Percentiles rank a stretch among this genome's conserved stretches.
These are phyloP conservation scores for Neurospora sp. DNA, from an alignment of 495 filamentous ascomycete genomes.

Conservation along the genomic window DNA sequence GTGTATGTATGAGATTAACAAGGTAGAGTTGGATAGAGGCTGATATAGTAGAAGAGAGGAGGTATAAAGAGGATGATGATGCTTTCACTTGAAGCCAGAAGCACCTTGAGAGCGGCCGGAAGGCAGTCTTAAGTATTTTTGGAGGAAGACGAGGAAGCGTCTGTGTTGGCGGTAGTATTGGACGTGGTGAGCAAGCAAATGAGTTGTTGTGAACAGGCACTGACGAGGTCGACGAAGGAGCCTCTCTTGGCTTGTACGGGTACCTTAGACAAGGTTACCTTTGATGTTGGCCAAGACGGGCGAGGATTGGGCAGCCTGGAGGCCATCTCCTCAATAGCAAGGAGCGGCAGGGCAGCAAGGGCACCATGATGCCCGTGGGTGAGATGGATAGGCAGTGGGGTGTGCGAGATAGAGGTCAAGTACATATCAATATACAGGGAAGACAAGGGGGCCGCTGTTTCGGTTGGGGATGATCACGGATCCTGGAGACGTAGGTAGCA, in stretches of 20 bases:
- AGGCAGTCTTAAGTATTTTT: neutral
- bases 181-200: neutral
- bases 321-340: neutral
- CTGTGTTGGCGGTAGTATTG: neutral
- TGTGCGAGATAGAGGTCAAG: neutral
- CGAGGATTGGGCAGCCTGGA: neutral
- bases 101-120: neutral
- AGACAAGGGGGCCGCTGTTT: neutral
- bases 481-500: neutral
- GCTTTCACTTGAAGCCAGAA: slow-evolving; percentile 3
- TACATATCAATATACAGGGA: neutral
- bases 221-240: neutral
- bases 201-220: neutral
- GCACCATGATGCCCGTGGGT: neutral
- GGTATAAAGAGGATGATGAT: slow-evolving; percentile 6
- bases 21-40: neutral
- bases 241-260: neutral
- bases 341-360: neutral
- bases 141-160: neutral
- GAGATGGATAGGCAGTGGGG: neutral
- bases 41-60: neutral
- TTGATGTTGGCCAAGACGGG: neutral
- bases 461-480: neutral
- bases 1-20: neutral
- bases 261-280: neutral